Evolutionary conservation across 306 rosid genomes (phyloP).

Genomic region (Prunus kanzakura): DNA sequence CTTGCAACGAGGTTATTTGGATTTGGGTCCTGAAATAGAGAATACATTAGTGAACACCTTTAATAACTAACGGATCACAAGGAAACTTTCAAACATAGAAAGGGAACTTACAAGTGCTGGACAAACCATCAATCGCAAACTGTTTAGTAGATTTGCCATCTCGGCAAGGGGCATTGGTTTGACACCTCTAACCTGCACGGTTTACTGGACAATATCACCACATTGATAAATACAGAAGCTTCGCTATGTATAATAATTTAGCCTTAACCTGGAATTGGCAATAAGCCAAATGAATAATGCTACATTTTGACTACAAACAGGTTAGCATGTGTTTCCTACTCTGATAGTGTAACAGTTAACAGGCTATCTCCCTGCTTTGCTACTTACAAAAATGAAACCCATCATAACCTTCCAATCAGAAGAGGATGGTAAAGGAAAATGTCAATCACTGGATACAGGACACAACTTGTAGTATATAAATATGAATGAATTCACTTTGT

Average conservation of each 20-base stretch:
- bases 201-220: conserved; percentile 32
- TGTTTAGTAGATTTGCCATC: conserved; percentile 74
- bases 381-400: not conserved
- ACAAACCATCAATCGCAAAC: conserved; percentile 64
- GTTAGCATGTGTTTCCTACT: not conserved
- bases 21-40: conserved; percentile 79
- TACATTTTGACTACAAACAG: not conserved
- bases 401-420: not conserved
- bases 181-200: conserved; percentile 92
- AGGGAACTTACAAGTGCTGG: conserved; percentile 86
- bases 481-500: not conserved
- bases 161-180: conserved; percentile 79
- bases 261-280: not conserved
- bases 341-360: not conserved
- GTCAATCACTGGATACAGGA: not conserved
- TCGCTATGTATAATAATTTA: not conserved
- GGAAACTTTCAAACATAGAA: not conserved
- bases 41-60: conserved; percentile 21
- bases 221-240: conserved; percentile 4
- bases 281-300: not conserved
- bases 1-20: conserved; percentile 92
- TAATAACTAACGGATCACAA: conserved; percentile 18
- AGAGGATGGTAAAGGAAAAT: not conserved
- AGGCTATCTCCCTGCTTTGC: not conserved
- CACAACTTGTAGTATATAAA: not conserved